A percentile compares a stretch with the other conserved stretches of the same genome.
phyloP scores from a whole-genome alignment of 2,329 filamentous ascomycete species.

The Phymatotrichopsis omnivora region DNA sequence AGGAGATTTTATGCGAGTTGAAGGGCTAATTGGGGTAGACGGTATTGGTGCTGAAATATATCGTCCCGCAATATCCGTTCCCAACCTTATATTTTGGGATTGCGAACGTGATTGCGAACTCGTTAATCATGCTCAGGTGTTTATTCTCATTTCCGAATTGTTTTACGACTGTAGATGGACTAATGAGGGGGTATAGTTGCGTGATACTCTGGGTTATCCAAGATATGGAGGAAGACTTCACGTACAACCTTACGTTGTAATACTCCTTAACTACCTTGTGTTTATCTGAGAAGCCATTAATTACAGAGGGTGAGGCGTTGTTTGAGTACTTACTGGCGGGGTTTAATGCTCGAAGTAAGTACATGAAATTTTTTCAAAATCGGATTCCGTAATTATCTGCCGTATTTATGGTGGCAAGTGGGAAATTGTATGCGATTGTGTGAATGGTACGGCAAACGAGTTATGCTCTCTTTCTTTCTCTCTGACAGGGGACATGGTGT shows the following conservation, averaged over 20 bases:
- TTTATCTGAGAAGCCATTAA: too few relatives aligned
- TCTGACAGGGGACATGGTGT: too few relatives aligned
- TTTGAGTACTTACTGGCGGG: too few relatives aligned
- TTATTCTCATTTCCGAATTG: conserved; percentile 26
- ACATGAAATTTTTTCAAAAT: too few relatives aligned
- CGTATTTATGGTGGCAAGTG: too few relatives aligned
- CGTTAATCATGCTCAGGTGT: conserved; percentile 56
- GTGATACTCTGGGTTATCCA: conserved; percentile 59
- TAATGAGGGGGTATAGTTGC: conserved; percentile 39
- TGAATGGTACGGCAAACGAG: too few relatives aligned
- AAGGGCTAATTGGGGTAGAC: conserved; percentile 5
- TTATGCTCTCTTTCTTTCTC: too few relatives aligned
- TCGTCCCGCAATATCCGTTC: conserved; percentile 49
- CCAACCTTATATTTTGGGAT: conserved; percentile 58
- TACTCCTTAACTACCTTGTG: too few relatives aligned
- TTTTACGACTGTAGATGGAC: neutral
- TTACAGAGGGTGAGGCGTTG: too few relatives aligned
- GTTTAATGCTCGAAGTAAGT: too few relatives aligned
- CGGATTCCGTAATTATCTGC: too few relatives aligned
- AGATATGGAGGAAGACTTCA: conserved; percentile 65
- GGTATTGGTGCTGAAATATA: conserved; percentile 58
- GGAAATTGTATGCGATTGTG: too few relatives aligned
- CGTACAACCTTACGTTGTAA: conserved; percentile 57
- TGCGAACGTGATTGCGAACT: conserved; percentile 56
- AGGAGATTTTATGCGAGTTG: neutral